These are phyloP conservation scores for Ophiostoma fasciatum DNA, from an alignment of 2,329 filamentous ascomycete species.

Conservation along the genomic window DNA sequence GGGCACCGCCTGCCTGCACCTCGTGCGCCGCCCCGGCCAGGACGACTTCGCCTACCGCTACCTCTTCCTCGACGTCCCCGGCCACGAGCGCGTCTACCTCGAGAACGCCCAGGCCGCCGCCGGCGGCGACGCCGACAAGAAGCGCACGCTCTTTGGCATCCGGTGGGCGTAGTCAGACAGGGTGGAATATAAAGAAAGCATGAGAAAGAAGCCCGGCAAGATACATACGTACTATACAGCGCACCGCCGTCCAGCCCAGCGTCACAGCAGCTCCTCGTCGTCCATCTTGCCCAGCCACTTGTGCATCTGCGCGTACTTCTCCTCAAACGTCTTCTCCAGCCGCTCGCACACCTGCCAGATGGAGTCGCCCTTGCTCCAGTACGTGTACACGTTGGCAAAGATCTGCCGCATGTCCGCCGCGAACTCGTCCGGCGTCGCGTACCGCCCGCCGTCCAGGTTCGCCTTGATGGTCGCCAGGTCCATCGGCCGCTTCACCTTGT, in stretches of 20 bases:
- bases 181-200: neutral
- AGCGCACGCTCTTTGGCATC: slow-evolving; percentile 45
- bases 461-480: slow-evolving; percentile 44
- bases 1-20: slow-evolving; percentile 63
- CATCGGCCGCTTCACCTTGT: slow-evolving; percentile 47
- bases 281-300: slow-evolving; percentile 45
- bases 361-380: slow-evolving; percentile 40
- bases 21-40: slow-evolving; percentile 52
- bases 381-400: slow-evolving; percentile 49
- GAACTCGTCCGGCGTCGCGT: slow-evolving; percentile 38
- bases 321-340: slow-evolving; percentile 36
- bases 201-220: neutral
- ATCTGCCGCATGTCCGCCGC: slow-evolving; percentile 44
- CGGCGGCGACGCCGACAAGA: slow-evolving; percentile 14
- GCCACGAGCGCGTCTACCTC: slow-evolving; percentile 49
- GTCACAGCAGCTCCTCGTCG: slow-evolving; percentile 25
- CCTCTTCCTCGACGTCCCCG: slow-evolving; percentile 66
- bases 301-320: slow-evolving; percentile 37
- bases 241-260: too few species aligned
- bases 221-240: too few species aligned
- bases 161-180: slow-evolving; percentile 31
- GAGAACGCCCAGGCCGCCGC: slow-evolving; percentile 39
- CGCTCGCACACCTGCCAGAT: slow-evolving; percentile 42
- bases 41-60: slow-evolving; percentile 64
- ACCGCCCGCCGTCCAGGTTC: slow-evolving; percentile 42